These are phyloP conservation scores for Nakazawaea holstii DNA, from an alignment of 805 yeast genomes.

Conservation along the genomic window DNA sequence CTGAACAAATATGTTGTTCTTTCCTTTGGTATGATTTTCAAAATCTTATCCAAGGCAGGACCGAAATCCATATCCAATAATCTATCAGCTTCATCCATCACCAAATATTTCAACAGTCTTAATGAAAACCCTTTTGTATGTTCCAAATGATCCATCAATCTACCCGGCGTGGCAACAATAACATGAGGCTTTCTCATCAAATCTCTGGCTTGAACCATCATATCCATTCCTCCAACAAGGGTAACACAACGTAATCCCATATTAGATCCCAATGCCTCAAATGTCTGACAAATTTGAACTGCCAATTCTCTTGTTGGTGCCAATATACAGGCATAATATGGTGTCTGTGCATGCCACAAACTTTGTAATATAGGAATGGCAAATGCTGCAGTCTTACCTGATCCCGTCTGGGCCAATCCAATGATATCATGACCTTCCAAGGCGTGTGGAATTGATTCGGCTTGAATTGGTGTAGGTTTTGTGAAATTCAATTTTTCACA, in stretches of 20 bases:
- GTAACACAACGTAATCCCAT: conserved; percentile 93
- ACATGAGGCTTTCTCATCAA: conserved; percentile 91
- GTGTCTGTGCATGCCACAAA: conserved; percentile 82
- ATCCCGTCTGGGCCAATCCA: conserved; percentile 96
- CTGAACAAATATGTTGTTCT: conserved; percentile 84
- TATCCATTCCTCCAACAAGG: conserved; percentile 96
- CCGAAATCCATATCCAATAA: conserved; percentile 95
- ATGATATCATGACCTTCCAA: conserved; percentile 87
- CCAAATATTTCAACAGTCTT: conserved; percentile 71
- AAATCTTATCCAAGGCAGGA: conserved; percentile 83
- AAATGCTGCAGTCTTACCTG: conserved; percentile 98
- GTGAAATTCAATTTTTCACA: conserved; percentile 68
- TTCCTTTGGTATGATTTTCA: conserved; percentile 77
- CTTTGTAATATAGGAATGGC: conserved; percentile 93
- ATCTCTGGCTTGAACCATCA: conserved; percentile 96
- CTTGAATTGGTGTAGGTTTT: conserved; percentile 91
- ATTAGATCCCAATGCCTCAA: conserved; percentile 83
- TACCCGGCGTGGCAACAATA: conserved; percentile 87
- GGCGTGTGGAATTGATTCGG: conserved; percentile 87
- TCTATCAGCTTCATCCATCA: conserved; percentile 97
- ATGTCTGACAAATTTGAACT: conserved; percentile 86
- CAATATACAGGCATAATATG: conserved; percentile 83
- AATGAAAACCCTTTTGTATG: conserved; percentile 86
- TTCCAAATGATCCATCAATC: conserved; percentile 90
- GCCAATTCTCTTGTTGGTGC: conserved; percentile 87